A percentile compares a stretch with the other conserved stretches of the same genome.
These are phyloP conservation scores for Auricularia heimuer DNA, from an alignment of 768 basidiomycete species.

Conservation along the genomic window DNA sequence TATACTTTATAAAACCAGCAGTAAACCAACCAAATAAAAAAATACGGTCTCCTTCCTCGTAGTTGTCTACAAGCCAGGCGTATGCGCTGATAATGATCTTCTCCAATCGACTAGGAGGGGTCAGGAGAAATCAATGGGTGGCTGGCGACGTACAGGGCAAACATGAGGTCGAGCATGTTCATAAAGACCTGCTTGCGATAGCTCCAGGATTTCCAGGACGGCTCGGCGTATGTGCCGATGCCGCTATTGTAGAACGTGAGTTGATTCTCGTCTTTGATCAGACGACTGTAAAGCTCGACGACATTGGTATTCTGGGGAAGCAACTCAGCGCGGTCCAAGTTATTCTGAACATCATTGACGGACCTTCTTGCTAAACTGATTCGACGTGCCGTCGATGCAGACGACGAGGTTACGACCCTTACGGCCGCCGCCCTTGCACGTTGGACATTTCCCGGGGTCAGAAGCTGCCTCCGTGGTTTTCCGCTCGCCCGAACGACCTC, in stretches of 20 bases:
- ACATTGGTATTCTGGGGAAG: conserved; percentile 31
- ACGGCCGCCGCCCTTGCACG: no score
- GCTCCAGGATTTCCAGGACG: conserved; percentile 12
- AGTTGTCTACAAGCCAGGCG: conserved; percentile 33
- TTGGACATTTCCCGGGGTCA: no score
- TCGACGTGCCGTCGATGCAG: conserved; percentile 21
- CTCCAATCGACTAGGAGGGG: conserved; percentile 24
- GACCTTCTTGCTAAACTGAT: conserved; percentile 18
- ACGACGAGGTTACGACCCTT: conserved; percentile 4
- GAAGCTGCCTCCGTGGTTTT: no score
- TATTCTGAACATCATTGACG: not conserved
- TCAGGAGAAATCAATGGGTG: no score
- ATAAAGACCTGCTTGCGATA: conserved; percentile 16
- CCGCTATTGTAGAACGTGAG: conserved; percentile 35
- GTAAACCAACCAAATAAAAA: conserved; percentile 29
- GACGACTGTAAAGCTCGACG: conserved; percentile 31
- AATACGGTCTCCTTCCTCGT: conserved; percentile 28
- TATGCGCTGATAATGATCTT: conserved; percentile 27
- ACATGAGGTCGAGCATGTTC: conserved; percentile 23
- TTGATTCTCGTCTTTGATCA: no score
- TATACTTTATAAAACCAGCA: not conserved
- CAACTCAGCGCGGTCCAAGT: not conserved
- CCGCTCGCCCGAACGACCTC: no score
- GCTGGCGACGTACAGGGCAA: conserved; percentile 26
- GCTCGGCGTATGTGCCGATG: conserved; percentile 27